Base-by-base conservation (phyloP, 208 protist species). In the Acanthamoeba healyi region DNA sequence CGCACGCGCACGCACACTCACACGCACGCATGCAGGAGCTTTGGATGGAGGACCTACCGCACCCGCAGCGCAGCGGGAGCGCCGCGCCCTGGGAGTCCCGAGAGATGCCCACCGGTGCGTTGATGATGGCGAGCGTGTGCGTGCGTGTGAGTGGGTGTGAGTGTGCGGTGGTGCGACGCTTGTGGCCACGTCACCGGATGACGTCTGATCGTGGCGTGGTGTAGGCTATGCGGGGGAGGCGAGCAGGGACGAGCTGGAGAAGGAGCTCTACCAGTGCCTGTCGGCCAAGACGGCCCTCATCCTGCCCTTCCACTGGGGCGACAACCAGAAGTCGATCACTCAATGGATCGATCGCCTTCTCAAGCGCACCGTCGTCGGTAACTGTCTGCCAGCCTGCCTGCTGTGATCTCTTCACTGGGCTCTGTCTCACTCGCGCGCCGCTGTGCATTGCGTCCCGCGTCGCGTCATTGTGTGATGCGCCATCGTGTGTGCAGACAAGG, bases 221-320 rank as follows among this genome's bases (percentile, higher is more conserved):
- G 61, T 29, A 81, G 70, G 70, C 70, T 81, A 81, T 46, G 42
- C 40, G 24, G 77, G 46, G 24, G 44, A 79, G 38, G 67, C 29
- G 38, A 26, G 10, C 10, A 24, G 44, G 24, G 77, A 58, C 19
- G 77, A 86, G 77, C 44, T 86, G 42, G 77, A 81, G 40, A 81
- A 81, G 70, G 70, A 49, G 44, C 77, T 86, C 24, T 58, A 86
- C 34, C 40, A 86, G 26, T 86, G 77, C 77, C 58, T 91, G 14
- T 63, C 58, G 22, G 84, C 84, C 58, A 63, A 72, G 38, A 72
- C 84, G 32, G 84, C 84, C 17, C 84, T 91, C 54, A 91, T 91
- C 26, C 84, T 91, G 15, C 58, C 84, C 38, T 91, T 91, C 84
- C 36, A 51, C 26, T 91, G 84, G 84, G 84, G 38, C 38, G 84